Evolutionary conservation across 352 stramenopile genomes (phyloP).

Genomic region (Phytophthora melonis): DNA sequence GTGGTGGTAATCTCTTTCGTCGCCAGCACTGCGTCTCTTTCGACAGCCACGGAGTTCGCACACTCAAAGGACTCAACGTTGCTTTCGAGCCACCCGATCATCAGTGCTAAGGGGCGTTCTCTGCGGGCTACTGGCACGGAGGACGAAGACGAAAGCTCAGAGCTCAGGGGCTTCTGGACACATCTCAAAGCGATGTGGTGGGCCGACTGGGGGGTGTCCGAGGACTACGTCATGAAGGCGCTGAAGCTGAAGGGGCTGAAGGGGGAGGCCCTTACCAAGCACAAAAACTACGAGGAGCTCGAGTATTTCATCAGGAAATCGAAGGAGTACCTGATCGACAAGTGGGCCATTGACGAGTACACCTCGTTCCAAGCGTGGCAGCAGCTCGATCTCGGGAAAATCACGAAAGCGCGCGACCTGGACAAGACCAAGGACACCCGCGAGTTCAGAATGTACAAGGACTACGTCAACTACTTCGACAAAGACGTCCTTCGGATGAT

Average conservation of each 20-base stretch:
- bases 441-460: not conserved
- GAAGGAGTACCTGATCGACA: not conserved
- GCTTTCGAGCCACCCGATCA: not conserved
- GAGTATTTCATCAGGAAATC: not conserved
- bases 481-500: not conserved
- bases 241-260: not conserved
- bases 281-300: conserved; percentile 5
- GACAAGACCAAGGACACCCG: not conserved
- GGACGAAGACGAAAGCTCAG: not conserved
- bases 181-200: conserved; percentile 1
- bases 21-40: not conserved
- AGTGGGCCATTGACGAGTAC: not conserved
- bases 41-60: not conserved
- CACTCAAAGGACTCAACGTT: not conserved
- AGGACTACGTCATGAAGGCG: conserved; percentile 3
- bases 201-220: not conserved
- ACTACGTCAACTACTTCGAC: not conserved
- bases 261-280: not conserved
- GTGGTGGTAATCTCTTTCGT: not conserved
- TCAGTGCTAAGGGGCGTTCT: not conserved
- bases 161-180: not conserved
- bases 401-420: not conserved
- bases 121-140: not conserved
- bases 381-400: not conserved
- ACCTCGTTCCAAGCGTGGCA: not conserved